Evolutionary conservation across 202 grass and related monocot genomes (phyloP).

Genomic region (Zizania palustris): DNA sequence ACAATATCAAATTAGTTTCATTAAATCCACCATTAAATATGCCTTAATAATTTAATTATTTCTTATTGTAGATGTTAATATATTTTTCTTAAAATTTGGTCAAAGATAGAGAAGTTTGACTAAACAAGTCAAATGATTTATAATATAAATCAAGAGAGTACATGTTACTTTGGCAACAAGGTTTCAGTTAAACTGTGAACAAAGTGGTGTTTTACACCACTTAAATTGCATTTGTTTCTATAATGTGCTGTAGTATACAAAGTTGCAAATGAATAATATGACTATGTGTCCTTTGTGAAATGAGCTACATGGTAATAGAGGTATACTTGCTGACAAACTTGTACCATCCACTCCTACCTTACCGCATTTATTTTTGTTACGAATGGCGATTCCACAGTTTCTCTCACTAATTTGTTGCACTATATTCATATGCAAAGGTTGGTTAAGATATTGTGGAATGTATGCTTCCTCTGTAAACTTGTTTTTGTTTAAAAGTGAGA

Average conservation of each 20-base stretch:
- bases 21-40: no score
- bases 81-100: no score
- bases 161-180: not conserved
- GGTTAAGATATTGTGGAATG: not conserved
- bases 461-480: not conserved
- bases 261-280: not conserved
- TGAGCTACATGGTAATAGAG: not conserved
- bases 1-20: no score
- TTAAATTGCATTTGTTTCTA: not conserved
- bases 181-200: not conserved
- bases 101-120: no score
- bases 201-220: not conserved
- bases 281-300: not conserved
- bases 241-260: not conserved
- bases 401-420: not conserved
- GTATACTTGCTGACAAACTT: not conserved
- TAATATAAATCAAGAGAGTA: not conserved
- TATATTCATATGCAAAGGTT: not conserved
- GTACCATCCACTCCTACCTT: not conserved
- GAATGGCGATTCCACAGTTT: not conserved
- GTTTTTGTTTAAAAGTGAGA: not conserved
- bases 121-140: no score
- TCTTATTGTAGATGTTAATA: no score
- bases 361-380: not conserved
- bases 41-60: no score